Base-by-base conservation (phyloP, 2,329 filamentous ascomycete species). In the Aspergillus terreus region DNA sequence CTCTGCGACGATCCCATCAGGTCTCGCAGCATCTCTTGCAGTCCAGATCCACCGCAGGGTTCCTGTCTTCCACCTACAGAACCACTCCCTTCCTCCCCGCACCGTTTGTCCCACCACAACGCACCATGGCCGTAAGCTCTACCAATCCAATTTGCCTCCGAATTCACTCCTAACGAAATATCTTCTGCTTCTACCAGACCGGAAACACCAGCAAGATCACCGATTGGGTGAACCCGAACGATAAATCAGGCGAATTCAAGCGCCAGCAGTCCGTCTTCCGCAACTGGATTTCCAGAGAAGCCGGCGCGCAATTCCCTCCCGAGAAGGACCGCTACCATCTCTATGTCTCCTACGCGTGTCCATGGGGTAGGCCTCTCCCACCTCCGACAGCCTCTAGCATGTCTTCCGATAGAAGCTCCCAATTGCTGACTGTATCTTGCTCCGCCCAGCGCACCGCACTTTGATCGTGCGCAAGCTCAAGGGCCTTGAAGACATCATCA, bases 301-400 rank as follows among this genome's bases (percentile, higher is more conserved):
- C 83, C 1, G 85, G 82, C 40, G 86, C 89, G 4, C 75, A 85
- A 69, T 96, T 91, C 62, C 88, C 90, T 4, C 82, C 90, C 1
- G 92, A 97, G 74, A 90, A 89, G 74, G 90, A 82, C 48, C 82
- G 94, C 50, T 99, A 99, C 71, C 94, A 99, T 74, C 83, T 99
- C 62, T 99, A 92, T 68, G 87, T 96, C 60, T 92, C 87, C 64
- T 96, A 95, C 72, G 92, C 92, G 6, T 96, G 92, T 72, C 92
- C 92, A 4, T 96, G 92, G 92, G 86, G 78, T 80, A 64, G 52
- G 64, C 33, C 3, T 30, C 19, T 11, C 45, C 10, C 44, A 44
- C 6, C 2, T 21, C 25, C 17, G 6, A 14, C 4, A 4, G 23
- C 4, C 11, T 32, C 2, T 5, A 11, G 4, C 7, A 6, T n/a